These are phyloP conservation scores for Nadsonia fulvescens DNA, from an alignment of 805 yeast genomes.

Conservation along the genomic window DNA sequence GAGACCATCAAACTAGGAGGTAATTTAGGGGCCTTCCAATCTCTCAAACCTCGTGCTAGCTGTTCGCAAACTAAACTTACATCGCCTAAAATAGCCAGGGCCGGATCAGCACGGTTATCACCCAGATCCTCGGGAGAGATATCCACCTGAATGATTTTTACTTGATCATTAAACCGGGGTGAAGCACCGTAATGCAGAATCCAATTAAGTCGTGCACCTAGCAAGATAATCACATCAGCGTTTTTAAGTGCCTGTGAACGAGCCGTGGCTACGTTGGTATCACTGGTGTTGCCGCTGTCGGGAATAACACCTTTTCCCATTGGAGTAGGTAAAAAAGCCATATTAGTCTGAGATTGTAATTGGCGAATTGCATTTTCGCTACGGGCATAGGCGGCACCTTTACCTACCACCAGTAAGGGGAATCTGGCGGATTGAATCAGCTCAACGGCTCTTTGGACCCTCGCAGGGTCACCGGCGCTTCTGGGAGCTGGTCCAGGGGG, in stretches of 20 bases:
- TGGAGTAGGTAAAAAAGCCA: conserved; percentile 56
- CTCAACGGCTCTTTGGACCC: conserved; percentile 21
- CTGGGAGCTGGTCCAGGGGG: conserved; percentile 21
- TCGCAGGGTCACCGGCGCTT: conserved; percentile 20
- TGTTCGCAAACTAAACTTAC: conserved; percentile 24
- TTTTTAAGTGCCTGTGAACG: conserved; percentile 37
- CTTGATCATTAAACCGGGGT: conserved; percentile 31
- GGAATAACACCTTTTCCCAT: conserved; percentile 61
- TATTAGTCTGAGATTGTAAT: conserved; percentile 24
- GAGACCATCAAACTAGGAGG: conserved; percentile 13
- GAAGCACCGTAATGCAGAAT: conserved; percentile 47
- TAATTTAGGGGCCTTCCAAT: conserved; percentile 21
- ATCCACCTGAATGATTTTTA: conserved; percentile 40
- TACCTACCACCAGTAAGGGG: conserved; percentile 46
- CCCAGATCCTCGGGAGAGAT: conserved; percentile 35
- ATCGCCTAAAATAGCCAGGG: conserved; percentile 39
- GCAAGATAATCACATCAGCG: conserved; percentile 40
- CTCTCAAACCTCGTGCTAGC: conserved; percentile 17
- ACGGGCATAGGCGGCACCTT: conserved; percentile 37
- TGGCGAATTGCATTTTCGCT: conserved; percentile 24
- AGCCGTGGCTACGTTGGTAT: conserved; percentile 40
- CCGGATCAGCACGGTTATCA: conserved; percentile 21
- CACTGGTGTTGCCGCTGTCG: conserved; percentile 20
- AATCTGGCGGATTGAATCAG: conserved; percentile 20
- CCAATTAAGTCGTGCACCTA: conserved; percentile 62